These are phyloP conservation scores for Phaffia tasmanica DNA, from an alignment of 768 basidiomycete genomes.

Conservation along the genomic window DNA sequence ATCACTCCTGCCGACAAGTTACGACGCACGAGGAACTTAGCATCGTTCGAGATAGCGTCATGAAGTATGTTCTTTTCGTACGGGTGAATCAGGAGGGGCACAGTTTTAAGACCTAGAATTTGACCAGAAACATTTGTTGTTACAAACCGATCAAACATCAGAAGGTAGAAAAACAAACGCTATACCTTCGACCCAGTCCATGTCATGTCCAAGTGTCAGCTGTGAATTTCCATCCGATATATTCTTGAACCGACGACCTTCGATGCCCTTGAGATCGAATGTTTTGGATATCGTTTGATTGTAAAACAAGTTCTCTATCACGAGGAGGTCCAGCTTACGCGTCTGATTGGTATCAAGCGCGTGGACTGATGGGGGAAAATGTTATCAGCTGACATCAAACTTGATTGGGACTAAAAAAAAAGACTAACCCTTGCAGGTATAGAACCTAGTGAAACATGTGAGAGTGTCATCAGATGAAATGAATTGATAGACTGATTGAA, in stretches of 20 bases:
- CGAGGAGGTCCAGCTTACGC: constrained; percentile 60
- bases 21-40: constrained; percentile 49
- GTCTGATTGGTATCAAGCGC: constrained; percentile 57
- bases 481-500: constrained; percentile 48
- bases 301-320: constrained; percentile 80
- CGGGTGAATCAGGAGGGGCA: constrained; percentile 55
- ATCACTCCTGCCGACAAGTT: too few species aligned
- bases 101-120: constrained; percentile 51
- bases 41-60: constrained; percentile 58
- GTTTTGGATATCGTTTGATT: constrained; percentile 55
- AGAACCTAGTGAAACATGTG: background rate
- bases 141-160: background rate
- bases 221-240: constrained; percentile 39
- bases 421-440: constrained; percentile 12
- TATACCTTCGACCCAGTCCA: constrained; percentile 68
- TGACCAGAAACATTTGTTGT: background rate
- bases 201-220: constrained; percentile 56
- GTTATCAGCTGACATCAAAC: too few species aligned
- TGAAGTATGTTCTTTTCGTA: constrained; percentile 61
- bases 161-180: constrained; percentile 30
- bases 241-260: constrained; percentile 58
- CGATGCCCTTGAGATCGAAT: constrained; percentile 76
- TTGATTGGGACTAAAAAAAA: background rate
- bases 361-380: constrained; percentile 47
- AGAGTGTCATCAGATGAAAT: too few species aligned